phyloP scores from a whole-genome alignment of 257 asterid genomes.

The Striga asiatica region DNA sequence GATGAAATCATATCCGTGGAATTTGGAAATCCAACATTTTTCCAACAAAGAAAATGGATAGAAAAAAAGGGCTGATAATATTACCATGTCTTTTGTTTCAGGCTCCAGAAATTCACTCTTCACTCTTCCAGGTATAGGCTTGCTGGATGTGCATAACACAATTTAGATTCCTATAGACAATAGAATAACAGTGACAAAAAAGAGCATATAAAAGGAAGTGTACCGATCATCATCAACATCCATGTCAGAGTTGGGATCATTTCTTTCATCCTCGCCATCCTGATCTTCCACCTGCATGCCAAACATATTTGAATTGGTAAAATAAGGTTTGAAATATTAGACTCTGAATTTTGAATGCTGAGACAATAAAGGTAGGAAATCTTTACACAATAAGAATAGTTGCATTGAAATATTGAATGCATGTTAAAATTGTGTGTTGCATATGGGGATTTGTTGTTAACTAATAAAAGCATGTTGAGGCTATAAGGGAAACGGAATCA shows the following conservation, averaged over 20 bases:
- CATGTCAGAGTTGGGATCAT: slow-evolving; percentile 39
- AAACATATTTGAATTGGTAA: slow-evolving; percentile 3
- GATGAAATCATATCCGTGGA: neutral
- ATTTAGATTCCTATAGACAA: slow-evolving; percentile 12
- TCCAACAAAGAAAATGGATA: neutral
- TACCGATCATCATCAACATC: slow-evolving; percentile 46
- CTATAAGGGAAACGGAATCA: too few species aligned
- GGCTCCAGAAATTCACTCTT: slow-evolving; percentile 61
- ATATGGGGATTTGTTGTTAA: too few species aligned
- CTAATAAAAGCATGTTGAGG: too few species aligned
- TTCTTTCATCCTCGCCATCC: slow-evolving; percentile 35
- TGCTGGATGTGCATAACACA: slow-evolving; percentile 21
- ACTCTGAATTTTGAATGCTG: neutral
- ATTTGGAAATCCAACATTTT: neutral
- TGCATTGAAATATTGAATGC: neutral
- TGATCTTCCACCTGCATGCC: slow-evolving; percentile 37
- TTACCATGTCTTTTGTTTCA: slow-evolving; percentile 59
- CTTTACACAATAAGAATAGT: neutral
- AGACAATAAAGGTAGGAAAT: too few species aligned
- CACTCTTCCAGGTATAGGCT: slow-evolving; percentile 38
- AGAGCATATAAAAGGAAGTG: neutral
- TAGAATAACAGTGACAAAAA: neutral
- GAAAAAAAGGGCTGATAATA: neutral
- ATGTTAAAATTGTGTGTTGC: too few species aligned
- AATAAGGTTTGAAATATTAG: neutral